Conservation (phyloP, 2,329 filamentous ascomycete genomes). For the Claviceps citrina region DNA sequence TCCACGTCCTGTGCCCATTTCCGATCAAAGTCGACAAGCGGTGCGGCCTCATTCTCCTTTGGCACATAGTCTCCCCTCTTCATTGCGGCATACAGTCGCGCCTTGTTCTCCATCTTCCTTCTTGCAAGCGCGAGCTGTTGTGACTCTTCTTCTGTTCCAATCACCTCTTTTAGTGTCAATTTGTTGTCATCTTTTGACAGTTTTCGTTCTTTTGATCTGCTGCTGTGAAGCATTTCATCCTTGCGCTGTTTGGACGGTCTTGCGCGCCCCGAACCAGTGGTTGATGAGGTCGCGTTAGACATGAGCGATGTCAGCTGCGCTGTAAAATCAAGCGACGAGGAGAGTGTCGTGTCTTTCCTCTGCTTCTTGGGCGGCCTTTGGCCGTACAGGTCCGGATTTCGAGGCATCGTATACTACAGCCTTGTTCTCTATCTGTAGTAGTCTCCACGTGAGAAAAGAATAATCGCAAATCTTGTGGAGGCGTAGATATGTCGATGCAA, state of each 20-base stretch:
- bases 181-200: conserved; percentile 34
- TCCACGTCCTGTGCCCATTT: conserved; percentile 74
- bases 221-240: conserved; percentile 29
- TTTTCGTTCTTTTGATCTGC: conserved; percentile 14
- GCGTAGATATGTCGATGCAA: not conserved
- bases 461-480: not conserved
- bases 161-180: conserved; percentile 35
- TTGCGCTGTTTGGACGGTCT: conserved; percentile 33
- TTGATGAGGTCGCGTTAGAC: conserved; percentile 31
- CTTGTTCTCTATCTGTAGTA: not conserved
- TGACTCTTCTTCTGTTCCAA: conserved; percentile 46
- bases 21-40: conserved; percentile 81
- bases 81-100: conserved; percentile 72
- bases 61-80: conserved; percentile 75
- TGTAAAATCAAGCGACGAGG: conserved; percentile 68
- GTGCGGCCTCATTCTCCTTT: conserved; percentile 46
- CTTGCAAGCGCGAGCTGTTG: conserved; percentile 55
- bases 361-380: conserved; percentile 53
- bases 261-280: conserved; percentile 24
- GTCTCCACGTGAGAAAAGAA: not conserved
- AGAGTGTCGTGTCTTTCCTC: conserved; percentile 54
- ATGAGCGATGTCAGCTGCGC: conserved; percentile 76
- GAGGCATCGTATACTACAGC: conserved; percentile 30
- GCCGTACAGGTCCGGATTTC: conserved; percentile 63
- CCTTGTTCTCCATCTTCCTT: conserved; percentile 80